Percentiles rank a stretch among this genome's conserved stretches.
Evolutionary conservation across 2,329 filamentous ascomycete genomes (phyloP).

Genomic region (Colletotrichum truncatum): DNA sequence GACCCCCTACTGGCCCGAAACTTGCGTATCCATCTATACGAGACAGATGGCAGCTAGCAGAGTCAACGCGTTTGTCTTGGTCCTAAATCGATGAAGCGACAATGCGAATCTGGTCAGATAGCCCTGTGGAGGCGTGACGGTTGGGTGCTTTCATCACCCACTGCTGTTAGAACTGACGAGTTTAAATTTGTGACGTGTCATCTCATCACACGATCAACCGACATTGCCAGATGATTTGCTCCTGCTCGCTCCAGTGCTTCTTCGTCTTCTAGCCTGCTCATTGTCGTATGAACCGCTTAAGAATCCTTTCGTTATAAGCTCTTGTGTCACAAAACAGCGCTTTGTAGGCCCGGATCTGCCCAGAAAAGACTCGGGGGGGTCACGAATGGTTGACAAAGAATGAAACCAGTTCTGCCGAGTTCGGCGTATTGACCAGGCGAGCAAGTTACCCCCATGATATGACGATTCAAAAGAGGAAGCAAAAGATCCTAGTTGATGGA

Average conservation of each 20-base stretch:
- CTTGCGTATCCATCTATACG: constrained; percentile 14
- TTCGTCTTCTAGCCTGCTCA: no score
- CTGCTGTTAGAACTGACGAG: not conserved
- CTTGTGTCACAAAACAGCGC: no score
- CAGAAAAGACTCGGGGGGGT: not conserved
- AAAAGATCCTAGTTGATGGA: not conserved
- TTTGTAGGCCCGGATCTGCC: not conserved
- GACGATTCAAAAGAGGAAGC: not conserved
- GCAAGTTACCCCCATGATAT: constrained; percentile 2
- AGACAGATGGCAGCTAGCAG: constrained; percentile 6
- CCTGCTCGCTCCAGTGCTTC: no score
- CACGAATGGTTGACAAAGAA: not conserved
- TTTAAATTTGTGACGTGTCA: not conserved
- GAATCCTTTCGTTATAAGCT: no score
- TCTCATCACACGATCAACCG: not conserved
- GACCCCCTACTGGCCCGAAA: not conserved
- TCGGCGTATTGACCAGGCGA: not conserved
- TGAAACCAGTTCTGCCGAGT: not conserved
- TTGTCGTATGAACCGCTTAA: no score
- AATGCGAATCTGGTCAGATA: not conserved
- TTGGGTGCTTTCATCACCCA: not conserved
- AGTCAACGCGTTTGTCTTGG: constrained; percentile 4
- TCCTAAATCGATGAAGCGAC: not conserved
- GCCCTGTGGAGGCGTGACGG: not conserved
- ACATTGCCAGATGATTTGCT: not conserved